Conservation (phyloP, 495 filamentous ascomycete genomes). For the Melanomma pulvis-pyrius region DNA sequence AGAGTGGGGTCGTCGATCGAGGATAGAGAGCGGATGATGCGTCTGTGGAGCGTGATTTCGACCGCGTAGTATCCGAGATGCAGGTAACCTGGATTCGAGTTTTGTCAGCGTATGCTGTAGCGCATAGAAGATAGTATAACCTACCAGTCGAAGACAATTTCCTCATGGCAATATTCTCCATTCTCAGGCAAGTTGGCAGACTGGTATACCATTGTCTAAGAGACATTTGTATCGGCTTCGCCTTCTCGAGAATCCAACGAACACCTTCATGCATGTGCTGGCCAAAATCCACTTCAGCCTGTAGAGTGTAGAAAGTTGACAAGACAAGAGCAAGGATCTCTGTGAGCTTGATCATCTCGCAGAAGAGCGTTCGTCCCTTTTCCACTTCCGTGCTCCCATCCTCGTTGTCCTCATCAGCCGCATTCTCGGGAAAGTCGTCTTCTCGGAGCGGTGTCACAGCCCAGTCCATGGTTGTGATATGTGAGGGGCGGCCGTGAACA, state of each 20-base stretch:
- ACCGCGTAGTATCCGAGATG: slow-evolving; percentile 65
- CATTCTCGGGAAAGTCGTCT: slow-evolving; percentile 71
- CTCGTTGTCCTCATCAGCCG: slow-evolving; percentile 59
- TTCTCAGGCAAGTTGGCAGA: slow-evolving; percentile 56
- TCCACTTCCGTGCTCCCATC: slow-evolving; percentile 63
- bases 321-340: slow-evolving; percentile 64
- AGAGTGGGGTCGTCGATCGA: slow-evolving; percentile 51
- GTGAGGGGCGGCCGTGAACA: slow-evolving; percentile 78
- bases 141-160: slow-evolving; percentile 37
- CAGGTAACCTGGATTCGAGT: slow-evolving; percentile 51
- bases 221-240: slow-evolving; percentile 63
- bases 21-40: slow-evolving; percentile 58
- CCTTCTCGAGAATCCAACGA: slow-evolving; percentile 60
- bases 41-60: slow-evolving; percentile 64
- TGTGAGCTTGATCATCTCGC: slow-evolving; percentile 61
- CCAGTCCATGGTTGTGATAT: slow-evolving; percentile 75
- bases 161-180: slow-evolving; percentile 49
- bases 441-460: slow-evolving; percentile 65
- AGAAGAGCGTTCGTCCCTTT: slow-evolving; percentile 65
- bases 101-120: background rate
- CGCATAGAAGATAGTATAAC: background rate
- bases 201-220: slow-evolving; percentile 63
- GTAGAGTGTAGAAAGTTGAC: slow-evolving; percentile 62
- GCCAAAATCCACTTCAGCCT: slow-evolving; percentile 57
- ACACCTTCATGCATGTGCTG: slow-evolving; percentile 55